Conservation (phyloP, 169 alveolate genomes). For the Plasmodium chabaudi region DNA sequence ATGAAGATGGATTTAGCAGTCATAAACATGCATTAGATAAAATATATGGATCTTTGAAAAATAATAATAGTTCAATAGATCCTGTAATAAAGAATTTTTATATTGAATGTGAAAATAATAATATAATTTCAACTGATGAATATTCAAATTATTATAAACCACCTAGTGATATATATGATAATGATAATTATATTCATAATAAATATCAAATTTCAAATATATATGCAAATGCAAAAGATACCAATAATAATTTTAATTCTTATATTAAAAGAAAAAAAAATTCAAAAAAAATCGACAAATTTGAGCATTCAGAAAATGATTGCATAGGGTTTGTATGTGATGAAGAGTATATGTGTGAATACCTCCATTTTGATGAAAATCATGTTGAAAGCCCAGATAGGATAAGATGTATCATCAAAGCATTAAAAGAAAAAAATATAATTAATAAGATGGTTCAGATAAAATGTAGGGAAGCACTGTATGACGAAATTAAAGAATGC, state of each 20-base stretch:
- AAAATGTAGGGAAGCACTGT: constrained; percentile 64
- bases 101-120: constrained; percentile 24
- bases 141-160: background rate
- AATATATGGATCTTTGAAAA: constrained; percentile 19
- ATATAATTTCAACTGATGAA: background rate
- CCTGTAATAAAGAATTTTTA: constrained; percentile 11
- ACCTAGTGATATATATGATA: background rate
- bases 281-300: constrained; percentile 5
- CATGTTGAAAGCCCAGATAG: constrained; percentile 55
- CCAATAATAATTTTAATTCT: background rate
- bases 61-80: constrained; percentile 4
- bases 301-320: constrained; percentile 27
- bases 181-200: background rate
- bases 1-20: constrained; percentile 15
- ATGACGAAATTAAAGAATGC: constrained; percentile 60
- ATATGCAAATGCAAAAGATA: background rate
- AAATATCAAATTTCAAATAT: background rate
- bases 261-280: background rate
- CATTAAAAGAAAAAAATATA: constrained; percentile 48
- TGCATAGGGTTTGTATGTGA: constrained; percentile 70
- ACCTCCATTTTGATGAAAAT: constrained; percentile 46
- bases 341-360: constrained; percentile 52
- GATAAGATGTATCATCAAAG: constrained; percentile 44
- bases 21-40: constrained; percentile 11
- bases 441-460: constrained; percentile 72